phyloP scores from a whole-genome alignment of 2,329 filamentous ascomycete genomes.

The Hypoxylon sp. region DNA sequence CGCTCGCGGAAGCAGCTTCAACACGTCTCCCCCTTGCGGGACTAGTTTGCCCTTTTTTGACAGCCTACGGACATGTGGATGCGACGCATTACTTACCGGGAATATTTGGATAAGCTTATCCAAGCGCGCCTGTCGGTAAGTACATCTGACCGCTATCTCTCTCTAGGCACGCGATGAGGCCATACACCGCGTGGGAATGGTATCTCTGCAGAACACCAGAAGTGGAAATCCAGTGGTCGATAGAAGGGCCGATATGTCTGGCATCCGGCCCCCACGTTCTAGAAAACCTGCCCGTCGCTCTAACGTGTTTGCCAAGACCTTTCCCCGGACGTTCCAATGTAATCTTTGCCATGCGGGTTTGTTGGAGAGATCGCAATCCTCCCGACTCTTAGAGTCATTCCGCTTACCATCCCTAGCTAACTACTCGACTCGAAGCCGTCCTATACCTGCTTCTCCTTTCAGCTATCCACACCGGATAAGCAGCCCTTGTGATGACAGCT shows the following conservation, averaged over 20 bases:
- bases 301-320: constrained; percentile 19
- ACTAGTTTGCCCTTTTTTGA: constrained; percentile 31
- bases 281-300: constrained; percentile 11
- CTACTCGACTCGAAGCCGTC: constrained; percentile 5
- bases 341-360: constrained; percentile 14
- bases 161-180: constrained; percentile 31
- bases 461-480: background rate
- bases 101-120: constrained; percentile 33
- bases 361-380: constrained; percentile 7
- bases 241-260: constrained; percentile 29
- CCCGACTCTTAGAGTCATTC: background rate
- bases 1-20: constrained; percentile 37
- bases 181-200: constrained; percentile 28
- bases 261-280: constrained; percentile 22
- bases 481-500: background rate
- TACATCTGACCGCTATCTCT: constrained; percentile 22
- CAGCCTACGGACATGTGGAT: constrained; percentile 41
- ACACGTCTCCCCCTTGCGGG: constrained; percentile 33
- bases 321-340: constrained; percentile 19
- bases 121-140: constrained; percentile 40
- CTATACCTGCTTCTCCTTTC: background rate
- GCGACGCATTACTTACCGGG: constrained; percentile 34
- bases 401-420: constrained; percentile 11
- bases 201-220: constrained; percentile 15
- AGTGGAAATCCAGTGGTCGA: constrained; percentile 15